A percentile compares a stretch with the other conserved stretches of the same genome.
Conservation (phyloP, 1,284 basidiomycete species). For the Heimioporus punctisporus region DNA sequence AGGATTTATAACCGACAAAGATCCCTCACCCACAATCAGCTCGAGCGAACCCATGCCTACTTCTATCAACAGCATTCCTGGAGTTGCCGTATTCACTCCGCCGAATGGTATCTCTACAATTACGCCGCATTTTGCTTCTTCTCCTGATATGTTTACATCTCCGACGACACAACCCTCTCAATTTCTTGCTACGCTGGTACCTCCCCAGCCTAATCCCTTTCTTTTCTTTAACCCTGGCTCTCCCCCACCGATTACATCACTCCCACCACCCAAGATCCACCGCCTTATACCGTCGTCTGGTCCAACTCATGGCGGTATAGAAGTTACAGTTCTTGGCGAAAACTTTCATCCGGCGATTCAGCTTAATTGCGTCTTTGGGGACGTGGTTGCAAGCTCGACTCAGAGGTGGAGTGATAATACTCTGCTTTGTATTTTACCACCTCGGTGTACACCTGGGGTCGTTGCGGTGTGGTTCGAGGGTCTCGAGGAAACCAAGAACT, state of each 20-base stretch:
- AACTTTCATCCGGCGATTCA: constrained; percentile 80
- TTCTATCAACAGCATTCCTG: constrained; percentile 9
- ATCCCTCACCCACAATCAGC: constrained; percentile 6
- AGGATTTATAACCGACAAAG: constrained; percentile 8
- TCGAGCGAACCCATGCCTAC: constrained; percentile 11
- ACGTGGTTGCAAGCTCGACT: constrained; percentile 80
- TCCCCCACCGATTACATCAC: constrained; percentile 42
- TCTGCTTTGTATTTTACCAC: constrained; percentile 91
- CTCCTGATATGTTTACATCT: no score
- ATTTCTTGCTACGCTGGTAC: constrained; percentile 17
- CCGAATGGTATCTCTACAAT: constrained; percentile 14
- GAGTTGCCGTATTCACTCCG: constrained; percentile 12
- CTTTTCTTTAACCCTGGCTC: constrained; percentile 61
- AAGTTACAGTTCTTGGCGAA: constrained; percentile 92
- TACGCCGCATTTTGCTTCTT: no score
- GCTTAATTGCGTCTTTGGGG: constrained; percentile 88
- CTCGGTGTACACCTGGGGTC: constrained; percentile 79
- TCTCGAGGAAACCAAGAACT: constrained; percentile 59
- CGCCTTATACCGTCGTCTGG: constrained; percentile 91
- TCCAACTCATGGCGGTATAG: constrained; percentile 92
- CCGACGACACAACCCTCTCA: constrained; percentile 21
- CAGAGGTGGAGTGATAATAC: constrained; percentile 95
- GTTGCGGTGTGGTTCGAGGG: constrained; percentile 92
- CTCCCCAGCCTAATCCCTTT: constrained; percentile 45
- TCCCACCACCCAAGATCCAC: constrained; percentile 72